Evolutionary conservation across 768 basidiomycete genomes (phyloP), one percentile per base, ranked within the genome.

Genomic region (Boletus speciosus): DNA sequence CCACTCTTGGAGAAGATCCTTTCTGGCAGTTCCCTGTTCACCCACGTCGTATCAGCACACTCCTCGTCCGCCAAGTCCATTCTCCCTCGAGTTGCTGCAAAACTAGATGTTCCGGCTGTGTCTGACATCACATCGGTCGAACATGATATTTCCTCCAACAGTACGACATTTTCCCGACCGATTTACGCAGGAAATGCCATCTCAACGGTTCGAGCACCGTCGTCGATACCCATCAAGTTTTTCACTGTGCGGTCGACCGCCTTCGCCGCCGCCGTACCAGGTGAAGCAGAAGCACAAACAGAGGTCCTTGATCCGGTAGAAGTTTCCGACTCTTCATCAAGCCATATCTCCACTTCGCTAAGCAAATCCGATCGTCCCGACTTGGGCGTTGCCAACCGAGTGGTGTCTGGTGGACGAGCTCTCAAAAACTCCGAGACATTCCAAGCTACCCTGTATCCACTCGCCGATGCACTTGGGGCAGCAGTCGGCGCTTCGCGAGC

Each of bases 171-270:
- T 70, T 85, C 89, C 5, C 89, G 96, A 25, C 93, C 93, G 27
- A 97, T 98, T 64, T 98, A 99, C 64, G 97, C 97, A 23, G 97
- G 97, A 46, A 98, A 98, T 66, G 97, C 97, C 42, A 93, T 98
- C 52, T 82, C 94, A 25, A 96, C 94, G 40, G 86, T 99, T 61
- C 85, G 86, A 55, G 90, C 89, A 0, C 76, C 85, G 0, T 81
- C 83, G n/a, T 80, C 81, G 48, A 79, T 97, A 63, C 80, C 82
- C 31, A 73, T 94, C 75, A 98, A 98, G 71, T 84, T 99, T 70
- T 93, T 98, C 74, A 97, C 96, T 38, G 91, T 98, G 23, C 85
- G 97, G 58, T 83, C 87, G 15, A 96, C 94, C 2, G 91, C 93
- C 10, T 98, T 97, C 72, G 75, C 85, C 29, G 86, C 93, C 34